phyloP scores from a whole-genome alignment of 1,284 basidiomycete genomes.

The Leccinum laetum region DNA sequence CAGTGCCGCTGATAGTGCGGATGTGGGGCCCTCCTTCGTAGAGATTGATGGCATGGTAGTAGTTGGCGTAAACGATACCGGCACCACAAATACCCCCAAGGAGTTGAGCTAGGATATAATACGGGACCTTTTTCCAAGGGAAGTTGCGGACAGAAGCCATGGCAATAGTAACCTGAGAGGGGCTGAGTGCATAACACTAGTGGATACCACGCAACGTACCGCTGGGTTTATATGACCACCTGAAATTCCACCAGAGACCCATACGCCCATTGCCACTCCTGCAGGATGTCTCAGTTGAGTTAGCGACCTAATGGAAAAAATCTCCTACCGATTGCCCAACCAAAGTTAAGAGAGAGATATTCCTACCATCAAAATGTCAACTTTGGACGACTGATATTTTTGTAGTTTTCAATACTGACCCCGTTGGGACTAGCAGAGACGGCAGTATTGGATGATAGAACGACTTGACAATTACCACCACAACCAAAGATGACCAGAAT shows the following conservation, averaged over 20 bases:
- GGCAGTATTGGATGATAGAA: constrained; percentile 49
- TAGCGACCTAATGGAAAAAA: constrained; percentile 1
- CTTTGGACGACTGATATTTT: background rate
- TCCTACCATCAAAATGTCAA: constrained; percentile 37
- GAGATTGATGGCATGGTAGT: constrained; percentile 72
- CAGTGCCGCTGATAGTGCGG: constrained; percentile 68
- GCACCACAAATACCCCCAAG: constrained; percentile 71
- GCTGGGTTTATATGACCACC: constrained; percentile 83
- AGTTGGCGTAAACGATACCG: constrained; percentile 72
- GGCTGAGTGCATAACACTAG: constrained; percentile 13
- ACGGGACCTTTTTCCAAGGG: constrained; percentile 77
- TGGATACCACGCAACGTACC: constrained; percentile 35
- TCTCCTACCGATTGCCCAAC: constrained; percentile 62
- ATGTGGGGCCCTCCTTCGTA: constrained; percentile 61
- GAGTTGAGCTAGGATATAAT: constrained; percentile 70
- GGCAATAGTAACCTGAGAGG: constrained; percentile 59
- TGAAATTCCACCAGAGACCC: constrained; percentile 65
- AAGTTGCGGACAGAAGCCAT: constrained; percentile 72
- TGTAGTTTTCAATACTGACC: constrained; percentile 42
- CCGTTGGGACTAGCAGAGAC: constrained; percentile 60
- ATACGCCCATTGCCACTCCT: constrained; percentile 63
- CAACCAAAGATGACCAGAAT: constrained; percentile 66
- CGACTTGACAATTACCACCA: constrained; percentile 64
- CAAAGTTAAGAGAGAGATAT: constrained; percentile 59
- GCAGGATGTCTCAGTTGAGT: constrained; percentile 3